A percentile compares a stretch with the other conserved stretches of the same genome.
Evolutionary conservation across 1,139 yeast genomes (phyloP).

Genomic region (Yamadazyma kanchanaburiensis): DNA sequence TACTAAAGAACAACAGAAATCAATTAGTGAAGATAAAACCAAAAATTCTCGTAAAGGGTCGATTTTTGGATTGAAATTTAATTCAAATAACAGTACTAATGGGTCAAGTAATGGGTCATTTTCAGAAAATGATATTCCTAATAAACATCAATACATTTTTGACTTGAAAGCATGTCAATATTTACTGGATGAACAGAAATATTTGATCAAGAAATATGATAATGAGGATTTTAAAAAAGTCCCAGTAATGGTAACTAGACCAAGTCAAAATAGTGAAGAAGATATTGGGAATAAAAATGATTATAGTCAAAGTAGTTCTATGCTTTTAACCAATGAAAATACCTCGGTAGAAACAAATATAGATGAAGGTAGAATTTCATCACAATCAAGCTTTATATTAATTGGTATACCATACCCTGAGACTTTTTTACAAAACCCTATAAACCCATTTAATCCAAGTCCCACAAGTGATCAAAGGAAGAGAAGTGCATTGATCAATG

Average conservation of each 20-base stretch:
- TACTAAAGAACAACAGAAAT: conserved; percentile 33
- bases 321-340: conserved; percentile 15
- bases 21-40: conserved; percentile 21
- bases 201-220: conserved; percentile 23
- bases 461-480: conserved; percentile 77
- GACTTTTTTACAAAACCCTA: conserved; percentile 28
- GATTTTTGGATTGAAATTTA: conserved; percentile 41
- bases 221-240: conserved; percentile 30
- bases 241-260: conserved; percentile 38
- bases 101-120: conserved; percentile 1
- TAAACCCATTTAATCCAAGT: conserved; percentile 42
- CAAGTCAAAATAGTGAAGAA: conserved; percentile 15
- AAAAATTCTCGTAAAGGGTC: conserved; percentile 35
- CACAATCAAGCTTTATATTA: conserved; percentile 33
- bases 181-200: conserved; percentile 33
- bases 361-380: conserved; percentile 24
- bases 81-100: conserved; percentile 13
- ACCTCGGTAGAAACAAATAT: conserved; percentile 4
- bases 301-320: conserved; percentile 36
- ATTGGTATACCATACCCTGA: conserved; percentile 48
- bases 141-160: conserved; percentile 19
- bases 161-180: conserved; percentile 33
- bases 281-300: conserved; percentile 18
- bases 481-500: conserved; percentile 71
- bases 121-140: conserved; percentile 14